Evolutionary conservation across 257 asterid species (phyloP), one percentile per base, ranked within the genome.

Genomic region (Coffea canephora): DNA sequence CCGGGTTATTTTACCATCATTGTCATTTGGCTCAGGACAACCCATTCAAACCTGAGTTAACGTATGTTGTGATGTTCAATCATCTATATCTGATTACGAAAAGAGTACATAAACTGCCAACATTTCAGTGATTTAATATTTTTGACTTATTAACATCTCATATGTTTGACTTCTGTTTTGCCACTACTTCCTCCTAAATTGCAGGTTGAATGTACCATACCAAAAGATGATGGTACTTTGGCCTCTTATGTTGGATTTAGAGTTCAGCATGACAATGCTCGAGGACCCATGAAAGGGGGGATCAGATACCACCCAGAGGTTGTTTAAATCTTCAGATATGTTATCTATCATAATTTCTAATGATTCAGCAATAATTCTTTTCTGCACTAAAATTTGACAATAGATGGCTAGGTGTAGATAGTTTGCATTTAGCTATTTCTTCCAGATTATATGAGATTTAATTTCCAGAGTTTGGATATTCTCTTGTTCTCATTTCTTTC

Each of bases 211-310:
- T 95, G 99, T 78, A 92, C 99, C 59, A 93, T 93, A 69, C 99
- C 99, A 5, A 93, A 91, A 86, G 97, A 95, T 73, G 99, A 95
- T 74, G 99, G 99, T 5, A 89, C 87, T 57, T 85, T 95, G 87
- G 97, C 94, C 34, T 83, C 98, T 15, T 95, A 89, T 31, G 97
- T 95, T 45, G 99, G 99, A 6, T 95, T 93, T 88, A 86, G 99
- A 77, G 91, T 95, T 59, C 98, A 93, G 71, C 99, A 95, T 50
- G 99, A 95, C 77, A 95, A 95, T 83, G 97, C 99, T 45, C 84
- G 99, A 49, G 97, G 99, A 45, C 99, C 99, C 1, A 93, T 95
- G 97, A 95, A 95, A 89, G 99, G 99, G 49, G 99, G 99, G 82
- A 95, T 93, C 77, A 84, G 99, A 89, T 95, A 93, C 91, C 99